Base-by-base conservation (phyloP, 192 early-diverging fungal species). In the Coemansia sp. region DNA sequence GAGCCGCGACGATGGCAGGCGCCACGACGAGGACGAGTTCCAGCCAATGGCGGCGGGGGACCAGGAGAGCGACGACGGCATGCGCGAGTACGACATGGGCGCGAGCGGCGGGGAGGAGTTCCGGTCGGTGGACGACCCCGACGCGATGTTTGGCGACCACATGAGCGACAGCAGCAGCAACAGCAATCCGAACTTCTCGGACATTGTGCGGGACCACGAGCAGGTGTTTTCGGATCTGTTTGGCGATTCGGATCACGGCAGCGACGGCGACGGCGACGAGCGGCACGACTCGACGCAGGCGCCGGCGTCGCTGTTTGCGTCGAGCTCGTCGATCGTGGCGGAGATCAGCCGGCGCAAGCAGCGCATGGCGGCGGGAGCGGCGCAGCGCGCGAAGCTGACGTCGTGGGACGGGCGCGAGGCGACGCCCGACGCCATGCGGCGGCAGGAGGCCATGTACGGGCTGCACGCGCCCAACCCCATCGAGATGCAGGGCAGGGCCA, bases 401-500 rank as follows among this genome's bases (percentile, higher is more conserved):
- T 52, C 60, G 25, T 76, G 72, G 72, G 72, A 76, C 39, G 72
- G 60, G 9, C 60, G 65, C 19, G 72, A 76, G 34, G 65, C 65
- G 5, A 76, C 72, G 21, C 40, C 46, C 5, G 65, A 63, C 18
- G 55, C 50, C 8, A 39, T 76, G 61, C 48, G 57, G 10, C 53
- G 17, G 21, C 72, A 76, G 57, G 72, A 76, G 37, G 35, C 30
- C 41, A 30, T 45, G 45, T 63, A 54, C 31, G 41, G 57, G 15
- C 19, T 19, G 8, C 33, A 15, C 2, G 36, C 13, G 25, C 47
- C 33, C 14, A 64, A 60, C 21, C 65, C 65, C 21, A 64, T 76
- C 11, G 65, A 76, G 29, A 53, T 63, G 61, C 48, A 68, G 37
- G 53, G 53, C 15, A 68, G 65, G 51, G 26, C 60, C 15, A 76